Base-by-base conservation (phyloP, 2,329 filamentous ascomycete genomes). In the Pseudocercospora eumusae region DNA sequence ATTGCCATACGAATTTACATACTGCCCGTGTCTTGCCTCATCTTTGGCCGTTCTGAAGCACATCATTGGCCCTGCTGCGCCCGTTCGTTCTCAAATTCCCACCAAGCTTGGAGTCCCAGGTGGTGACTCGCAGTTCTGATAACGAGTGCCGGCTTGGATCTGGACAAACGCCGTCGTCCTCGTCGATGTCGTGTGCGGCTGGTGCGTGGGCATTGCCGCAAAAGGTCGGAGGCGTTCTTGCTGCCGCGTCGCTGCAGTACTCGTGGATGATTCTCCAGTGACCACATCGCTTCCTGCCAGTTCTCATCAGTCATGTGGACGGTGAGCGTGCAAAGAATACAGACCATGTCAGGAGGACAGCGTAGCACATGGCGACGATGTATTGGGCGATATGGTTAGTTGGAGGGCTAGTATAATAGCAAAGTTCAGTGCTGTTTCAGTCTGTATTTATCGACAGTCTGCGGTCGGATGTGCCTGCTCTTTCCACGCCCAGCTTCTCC, bases 221-320 rank as follows among this genome's bases (percentile, higher is more conserved):
- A 28, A 56, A 56, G 1, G 20, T 25, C 10, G 31, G 54, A 23
- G 54, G 54, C 11, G 40, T 28, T 44, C 54, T 20, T 7, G 54
- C 54, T 9, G 18, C 33, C 13, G 54, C 54, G 13, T 56, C 54
- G 18, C 18, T 42, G 21, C 54, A 56, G 33, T 42, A 42, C 20
- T 56, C 54, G 33, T 56, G 54, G 4, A 56, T 21, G 33, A 56
- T 27, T 27, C 54, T 33, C 54, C 54, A 56, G 36, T 56, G 54
- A 9, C 54, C 54, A 31, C 54, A 56, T 25, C 42, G 40, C 54
- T 52, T 15, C 47, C 47, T 31, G 23, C 47, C 2, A 20, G 5
- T 6, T 52, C 11, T n/a, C 20, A 25, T 23, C 6, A 23, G 21
- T 28, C 4, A 15, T 50, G 21, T 11, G 47, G 11, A n/a, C 5